These are phyloP conservation scores for button mushroom (Agaricus bisporus) DNA, from an alignment of 768 basidiomycete species.

Conservation along the genomic window DNA sequence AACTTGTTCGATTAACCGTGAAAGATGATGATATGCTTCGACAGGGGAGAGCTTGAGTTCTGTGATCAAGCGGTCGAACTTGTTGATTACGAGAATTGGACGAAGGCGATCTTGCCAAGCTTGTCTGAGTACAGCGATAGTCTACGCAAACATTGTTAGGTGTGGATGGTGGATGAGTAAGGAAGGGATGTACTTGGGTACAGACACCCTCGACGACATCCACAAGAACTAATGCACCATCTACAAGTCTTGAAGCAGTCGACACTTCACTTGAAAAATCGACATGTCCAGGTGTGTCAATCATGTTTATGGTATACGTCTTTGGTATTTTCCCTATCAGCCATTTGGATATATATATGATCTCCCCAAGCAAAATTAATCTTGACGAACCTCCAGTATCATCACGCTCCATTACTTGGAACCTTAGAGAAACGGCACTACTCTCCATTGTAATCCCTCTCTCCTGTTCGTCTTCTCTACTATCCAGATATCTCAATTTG, in stretches of 20 bases:
- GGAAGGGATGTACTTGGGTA: slow-evolving; percentile 69
- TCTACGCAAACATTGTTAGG: slow-evolving; percentile 38
- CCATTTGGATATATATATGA: background rate
- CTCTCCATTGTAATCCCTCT: slow-evolving; percentile 99
- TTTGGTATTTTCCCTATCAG: slow-evolving; percentile 45
- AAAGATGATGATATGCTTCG: slow-evolving; percentile 94
- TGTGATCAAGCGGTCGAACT: slow-evolving; percentile 89
- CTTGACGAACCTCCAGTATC: slow-evolving; percentile 48
- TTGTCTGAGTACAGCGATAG: slow-evolving; percentile 90
- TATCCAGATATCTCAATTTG: slow-evolving; percentile 93
- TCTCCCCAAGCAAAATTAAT: background rate
- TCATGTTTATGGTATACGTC: slow-evolving; percentile 88
- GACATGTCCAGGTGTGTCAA: slow-evolving; percentile 98
- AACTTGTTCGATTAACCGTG: slow-evolving; percentile 90
- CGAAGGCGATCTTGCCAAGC: slow-evolving; percentile 86
- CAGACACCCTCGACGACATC: slow-evolving; percentile 98
- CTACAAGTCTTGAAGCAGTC: slow-evolving; percentile 87
- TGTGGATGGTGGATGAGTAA: background rate
- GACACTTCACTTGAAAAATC: slow-evolving; percentile 98
- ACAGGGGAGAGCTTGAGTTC: slow-evolving; percentile 87
- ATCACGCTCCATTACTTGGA: slow-evolving; percentile 65
- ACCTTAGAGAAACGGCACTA: slow-evolving; percentile 86
- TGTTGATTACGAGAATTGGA: slow-evolving; percentile 95
- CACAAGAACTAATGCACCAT: slow-evolving; percentile 92
- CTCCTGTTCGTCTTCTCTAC: slow-evolving; percentile 94